phyloP scores from a whole-genome alignment of 139 green algal species.

The Chlorella sp. region DNA sequence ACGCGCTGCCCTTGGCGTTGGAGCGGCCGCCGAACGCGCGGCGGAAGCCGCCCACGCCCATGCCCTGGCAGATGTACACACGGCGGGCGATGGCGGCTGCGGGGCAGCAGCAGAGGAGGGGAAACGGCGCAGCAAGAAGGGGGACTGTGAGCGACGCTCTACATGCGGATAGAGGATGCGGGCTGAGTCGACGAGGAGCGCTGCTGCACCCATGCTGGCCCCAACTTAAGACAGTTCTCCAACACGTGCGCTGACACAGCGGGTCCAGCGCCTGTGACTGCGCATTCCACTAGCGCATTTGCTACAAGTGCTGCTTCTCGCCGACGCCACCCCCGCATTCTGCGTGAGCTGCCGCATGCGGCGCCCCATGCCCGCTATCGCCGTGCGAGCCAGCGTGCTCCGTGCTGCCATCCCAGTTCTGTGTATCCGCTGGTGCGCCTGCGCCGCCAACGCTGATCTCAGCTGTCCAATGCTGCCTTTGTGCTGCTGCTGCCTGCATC shows the following conservation, averaged over 20 bases:
- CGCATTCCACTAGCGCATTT: neutral
- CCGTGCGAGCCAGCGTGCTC: too few species aligned
- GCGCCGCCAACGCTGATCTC: neutral
- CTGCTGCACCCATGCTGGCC: neutral
- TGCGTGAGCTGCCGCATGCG: too few species aligned
- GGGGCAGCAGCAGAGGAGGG: neutral
- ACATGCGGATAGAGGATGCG: neutral
- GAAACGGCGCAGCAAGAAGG: neutral
- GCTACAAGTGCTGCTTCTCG: neutral
- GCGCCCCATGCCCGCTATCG: too few species aligned
- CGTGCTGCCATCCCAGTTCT: neutral
- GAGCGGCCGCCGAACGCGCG: constrained; percentile 88
- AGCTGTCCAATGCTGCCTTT: neutral
- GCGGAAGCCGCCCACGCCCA: constrained; percentile 93
- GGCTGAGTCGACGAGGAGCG: neutral
- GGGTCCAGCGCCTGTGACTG: neutral
- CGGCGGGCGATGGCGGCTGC: constrained; percentile 92
- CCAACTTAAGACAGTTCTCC: neutral
- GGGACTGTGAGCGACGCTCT: neutral
- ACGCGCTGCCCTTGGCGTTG: constrained; percentile 64
- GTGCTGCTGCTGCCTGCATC: neutral
- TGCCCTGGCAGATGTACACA: constrained; percentile 91
- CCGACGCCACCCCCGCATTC: too few species aligned
- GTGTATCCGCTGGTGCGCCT: too few species aligned
- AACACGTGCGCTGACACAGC: too few species aligned